Conservation (phyloP, 768 basidiomycete genomes). For the Pleurotus eryngii region DNA sequence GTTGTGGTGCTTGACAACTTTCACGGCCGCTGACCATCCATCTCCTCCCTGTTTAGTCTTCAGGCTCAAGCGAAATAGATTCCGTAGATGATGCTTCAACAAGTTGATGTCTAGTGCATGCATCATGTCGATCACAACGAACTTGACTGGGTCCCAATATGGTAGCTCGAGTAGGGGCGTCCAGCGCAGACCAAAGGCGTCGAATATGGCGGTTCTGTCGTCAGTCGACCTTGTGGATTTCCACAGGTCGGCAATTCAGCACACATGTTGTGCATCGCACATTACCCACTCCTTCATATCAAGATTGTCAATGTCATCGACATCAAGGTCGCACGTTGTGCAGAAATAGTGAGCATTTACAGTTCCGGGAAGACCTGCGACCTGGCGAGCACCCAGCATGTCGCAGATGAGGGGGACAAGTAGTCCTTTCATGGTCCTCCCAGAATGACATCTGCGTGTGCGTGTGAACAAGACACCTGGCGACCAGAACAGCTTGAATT, state of each 20-base stretch:
- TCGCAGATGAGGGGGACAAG: conserved; percentile 1
- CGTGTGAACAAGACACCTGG: neutral
- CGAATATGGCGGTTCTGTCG: conserved; percentile 9
- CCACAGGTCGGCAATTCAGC: conserved; percentile 14
- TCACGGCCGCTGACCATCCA: neutral
- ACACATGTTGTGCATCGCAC: conserved; percentile 10
- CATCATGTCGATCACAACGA: conserved; percentile 32
- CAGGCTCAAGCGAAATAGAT: conserved; percentile 11
- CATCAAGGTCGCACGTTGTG: conserved; percentile 14
- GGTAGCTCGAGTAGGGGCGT: conserved; percentile 27
- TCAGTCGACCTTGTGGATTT: conserved; percentile 9
- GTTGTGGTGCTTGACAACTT: neutral
- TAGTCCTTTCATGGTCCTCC: neutral
- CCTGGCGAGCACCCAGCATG: neutral
- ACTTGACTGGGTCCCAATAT: conserved; percentile 29
- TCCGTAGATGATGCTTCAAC: conserved; percentile 21
- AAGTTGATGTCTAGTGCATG: conserved; percentile 30
- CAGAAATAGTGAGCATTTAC: conserved; percentile 17
- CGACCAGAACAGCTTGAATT: neutral
- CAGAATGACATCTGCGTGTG: neutral
- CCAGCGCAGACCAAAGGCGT: conserved; percentile 23
- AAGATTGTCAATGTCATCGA: conserved; percentile 15
- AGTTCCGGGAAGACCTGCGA: neutral
- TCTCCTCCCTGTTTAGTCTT: neutral
- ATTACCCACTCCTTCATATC: conserved; percentile 14